Conservation (phyloP, 1,284 basidiomycete genomes). For the Naganishia sp. region DNA sequence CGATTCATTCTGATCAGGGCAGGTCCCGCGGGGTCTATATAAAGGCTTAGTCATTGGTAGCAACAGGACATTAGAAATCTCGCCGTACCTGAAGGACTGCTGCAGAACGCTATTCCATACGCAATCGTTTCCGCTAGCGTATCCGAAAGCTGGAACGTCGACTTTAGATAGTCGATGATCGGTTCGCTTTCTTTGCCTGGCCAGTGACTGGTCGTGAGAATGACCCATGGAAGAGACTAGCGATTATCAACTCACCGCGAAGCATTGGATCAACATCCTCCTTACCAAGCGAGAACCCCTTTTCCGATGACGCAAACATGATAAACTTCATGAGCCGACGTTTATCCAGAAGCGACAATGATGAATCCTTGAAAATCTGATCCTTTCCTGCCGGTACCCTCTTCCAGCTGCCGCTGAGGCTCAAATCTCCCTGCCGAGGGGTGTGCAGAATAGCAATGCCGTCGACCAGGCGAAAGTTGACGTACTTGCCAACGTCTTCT, state of each 20-base stretch:
- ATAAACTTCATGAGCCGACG: slow-evolving; percentile 90
- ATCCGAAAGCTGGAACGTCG: slow-evolving; percentile 63
- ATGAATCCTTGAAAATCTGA: slow-evolving; percentile 85
- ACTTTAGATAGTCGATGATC: slow-evolving; percentile 7
- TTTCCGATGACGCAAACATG: slow-evolving; percentile 76
- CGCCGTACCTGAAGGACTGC: slow-evolving; percentile 31
- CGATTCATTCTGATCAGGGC: slow-evolving; percentile 67
- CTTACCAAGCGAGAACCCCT: slow-evolving; percentile 50
- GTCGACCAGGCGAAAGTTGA: slow-evolving; percentile 85
- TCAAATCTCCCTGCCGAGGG: slow-evolving; percentile 22
- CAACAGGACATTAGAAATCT: slow-evolving; percentile 23
- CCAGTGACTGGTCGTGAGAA: neutral
- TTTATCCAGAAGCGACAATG: slow-evolving; percentile 79
- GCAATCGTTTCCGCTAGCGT: slow-evolving; percentile 64
- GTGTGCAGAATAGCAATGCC: slow-evolving; percentile 57
- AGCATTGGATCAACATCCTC: slow-evolving; percentile 41
- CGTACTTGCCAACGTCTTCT: slow-evolving; percentile 86
- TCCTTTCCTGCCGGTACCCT: slow-evolving; percentile 88
- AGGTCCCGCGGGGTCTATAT: slow-evolving; percentile 64
- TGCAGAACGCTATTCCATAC: slow-evolving; percentile 72
- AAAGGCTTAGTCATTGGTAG: slow-evolving; percentile 4
- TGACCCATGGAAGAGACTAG: slow-evolving; percentile 56
- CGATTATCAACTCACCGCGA: slow-evolving; percentile 27
- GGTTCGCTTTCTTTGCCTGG: slow-evolving; percentile 11
- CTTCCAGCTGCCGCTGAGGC: slow-evolving; percentile 42